Evolutionary conservation across 2,329 filamentous ascomycete genomes (phyloP).

Genomic region (Chaetomiaceae sp.): DNA sequence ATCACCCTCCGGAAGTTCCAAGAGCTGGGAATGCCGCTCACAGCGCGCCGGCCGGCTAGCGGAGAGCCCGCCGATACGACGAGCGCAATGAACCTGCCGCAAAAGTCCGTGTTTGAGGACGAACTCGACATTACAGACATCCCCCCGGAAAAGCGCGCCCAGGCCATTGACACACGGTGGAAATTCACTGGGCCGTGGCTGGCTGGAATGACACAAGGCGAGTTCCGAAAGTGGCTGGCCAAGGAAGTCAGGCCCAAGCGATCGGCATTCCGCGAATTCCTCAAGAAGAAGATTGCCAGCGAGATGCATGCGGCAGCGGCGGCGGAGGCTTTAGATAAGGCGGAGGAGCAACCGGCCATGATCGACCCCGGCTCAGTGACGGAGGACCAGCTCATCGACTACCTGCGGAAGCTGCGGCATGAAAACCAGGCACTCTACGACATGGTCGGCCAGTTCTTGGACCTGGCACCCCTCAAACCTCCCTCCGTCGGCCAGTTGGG

Average conservation of each 20-base stretch:
- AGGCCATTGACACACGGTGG: conserved; percentile 52
- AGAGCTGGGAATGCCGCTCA: conserved; percentile 71
- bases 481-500: conserved; percentile 14
- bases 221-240: conserved; percentile 53
- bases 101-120: conserved; percentile 57
- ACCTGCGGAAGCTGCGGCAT: conserved; percentile 49
- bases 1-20: conserved; percentile 81
- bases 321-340: conserved; percentile 38
- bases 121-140: conserved; percentile 50
- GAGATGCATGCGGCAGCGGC: conserved; percentile 39
- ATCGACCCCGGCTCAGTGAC: conserved; percentile 41
- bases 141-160: conserved; percentile 30
- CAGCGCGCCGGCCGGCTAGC: conserved; percentile 39
- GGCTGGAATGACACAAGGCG: conserved; percentile 56
- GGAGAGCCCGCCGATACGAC: not conserved
- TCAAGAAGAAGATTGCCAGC: conserved; percentile 47
- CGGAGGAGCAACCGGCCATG: conserved; percentile 29
- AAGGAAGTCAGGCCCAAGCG: conserved; percentile 52
- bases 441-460: conserved; percentile 57
- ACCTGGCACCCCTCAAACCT: conserved; percentile 51
- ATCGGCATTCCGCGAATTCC: conserved; percentile 50
- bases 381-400: conserved; percentile 48
- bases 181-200: conserved; percentile 65
- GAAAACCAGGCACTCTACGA: conserved; percentile 49
- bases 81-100: conserved; percentile 24